Base-by-base conservation (phyloP, 352 stramenopile genomes). In the Globisporangium mamillatum region DNA sequence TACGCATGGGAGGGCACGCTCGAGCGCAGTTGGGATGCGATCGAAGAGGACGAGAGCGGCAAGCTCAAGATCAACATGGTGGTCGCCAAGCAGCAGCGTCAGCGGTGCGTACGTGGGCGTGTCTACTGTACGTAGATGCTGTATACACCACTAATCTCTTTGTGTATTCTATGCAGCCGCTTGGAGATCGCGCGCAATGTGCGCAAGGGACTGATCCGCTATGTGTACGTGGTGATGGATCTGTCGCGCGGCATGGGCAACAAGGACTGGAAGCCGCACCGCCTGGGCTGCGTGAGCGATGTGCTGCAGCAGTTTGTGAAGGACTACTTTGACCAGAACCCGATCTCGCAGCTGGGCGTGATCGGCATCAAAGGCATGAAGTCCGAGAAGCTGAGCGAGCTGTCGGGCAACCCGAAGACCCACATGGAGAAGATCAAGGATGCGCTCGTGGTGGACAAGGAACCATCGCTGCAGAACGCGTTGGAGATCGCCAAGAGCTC, bases 291-390 rank as follows among this genome's bases (percentile, higher is more conserved):
- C 60, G 73, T 82, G 29, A 88, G 80, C 63, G 74, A 85, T 12
- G 84, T 90, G 54, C 63, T 95, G 63, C 84, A 94, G 71, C 79
- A 95, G 60, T 97, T 97, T 50, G 79, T 97, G 1, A 88, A 88
- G 63, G 86, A 97, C 73, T 98, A 96, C 71, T 98, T 98, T 61
- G 93, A 98, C 74, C 91, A 98, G 70, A 98, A 98, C 67, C 94
- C 94, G 38, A 96, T 98, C 67, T 97, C 90, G 36, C 89, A 97
- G 72, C 73, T 98, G 24, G 88, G 93, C 3, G 74, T 98, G 29
- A 91, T 98, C 63, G 86, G 91, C 41, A 95, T 96, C 63, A 91
- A 95, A 65, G 88, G 92, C 61, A 92, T 94, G 72, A 92, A 87
- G 63, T 93, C 93, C 7, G 90, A 97, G 63, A 97, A 97, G 67